phyloP scores from a whole-genome alignment of 495 filamentous ascomycete genomes.

The Tuber umbilicatum region DNA sequence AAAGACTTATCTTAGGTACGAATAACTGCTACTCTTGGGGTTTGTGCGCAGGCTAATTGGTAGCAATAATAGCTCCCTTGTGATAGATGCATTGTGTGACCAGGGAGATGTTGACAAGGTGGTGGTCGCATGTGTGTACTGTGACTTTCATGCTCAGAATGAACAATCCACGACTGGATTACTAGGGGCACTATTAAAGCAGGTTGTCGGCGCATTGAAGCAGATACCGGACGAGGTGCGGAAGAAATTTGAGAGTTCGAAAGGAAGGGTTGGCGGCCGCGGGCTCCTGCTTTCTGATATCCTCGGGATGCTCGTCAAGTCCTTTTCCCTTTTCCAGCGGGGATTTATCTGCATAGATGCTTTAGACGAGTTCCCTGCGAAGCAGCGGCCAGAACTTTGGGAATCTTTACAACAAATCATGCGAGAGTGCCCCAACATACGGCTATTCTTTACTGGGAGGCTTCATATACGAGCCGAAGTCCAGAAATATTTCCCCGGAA shows the following conservation, averaged over 20 bases:
- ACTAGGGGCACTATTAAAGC: background rate
- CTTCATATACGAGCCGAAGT: background rate
- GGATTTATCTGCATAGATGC: background rate
- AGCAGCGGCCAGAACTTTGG: background rate
- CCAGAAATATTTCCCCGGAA: background rate
- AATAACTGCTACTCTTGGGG: background rate
- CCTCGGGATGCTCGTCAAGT: background rate
- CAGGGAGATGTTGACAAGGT: background rate
- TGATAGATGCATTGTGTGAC: background rate
- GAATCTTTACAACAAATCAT: background rate
- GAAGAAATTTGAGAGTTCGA: background rate
- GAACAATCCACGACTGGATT: background rate
- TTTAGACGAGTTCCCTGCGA: background rate
- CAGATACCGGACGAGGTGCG: background rate
- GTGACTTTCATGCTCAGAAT: background rate
- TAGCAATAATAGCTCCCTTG: background rate
- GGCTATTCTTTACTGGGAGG: background rate
- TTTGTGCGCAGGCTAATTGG: background rate
- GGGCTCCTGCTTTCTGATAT: background rate
- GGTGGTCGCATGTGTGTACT: background rate
- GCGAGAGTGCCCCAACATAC: background rate
- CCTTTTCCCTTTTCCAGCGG: background rate
- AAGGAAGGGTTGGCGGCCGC: background rate
- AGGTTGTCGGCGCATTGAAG: background rate
- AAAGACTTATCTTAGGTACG: background rate